Percentiles rank a stretch among this genome's conserved stretches.
These are phyloP conservation scores for Pyrenophora tritici-repentis DNA, from an alignment of 2,329 filamentous ascomycete genomes.

Conservation along the genomic window DNA sequence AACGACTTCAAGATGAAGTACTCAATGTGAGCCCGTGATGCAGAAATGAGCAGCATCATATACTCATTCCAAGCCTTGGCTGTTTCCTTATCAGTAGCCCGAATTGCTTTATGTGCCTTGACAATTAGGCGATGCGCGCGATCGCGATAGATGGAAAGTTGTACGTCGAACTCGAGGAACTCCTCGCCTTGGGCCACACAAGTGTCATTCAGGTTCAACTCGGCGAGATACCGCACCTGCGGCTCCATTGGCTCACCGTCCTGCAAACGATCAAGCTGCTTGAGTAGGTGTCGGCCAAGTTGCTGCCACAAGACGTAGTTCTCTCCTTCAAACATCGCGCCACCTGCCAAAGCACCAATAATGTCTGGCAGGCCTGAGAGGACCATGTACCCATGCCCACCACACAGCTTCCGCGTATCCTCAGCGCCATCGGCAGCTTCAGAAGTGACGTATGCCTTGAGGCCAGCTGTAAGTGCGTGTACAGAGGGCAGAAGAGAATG, in stretches of 20 bases:
- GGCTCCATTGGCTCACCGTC: constrained; percentile 7
- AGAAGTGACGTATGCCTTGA: constrained; percentile 57
- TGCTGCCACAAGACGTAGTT: constrained; percentile 52
- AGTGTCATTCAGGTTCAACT: background rate
- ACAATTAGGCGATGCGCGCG: constrained; percentile 23
- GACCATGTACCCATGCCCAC: constrained; percentile 48
- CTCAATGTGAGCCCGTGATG: constrained; percentile 34
- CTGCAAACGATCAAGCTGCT: constrained; percentile 16
- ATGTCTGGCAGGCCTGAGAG: constrained; percentile 42
- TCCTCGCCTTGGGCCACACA: constrained; percentile 1
- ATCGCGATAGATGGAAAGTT: constrained; percentile 30
- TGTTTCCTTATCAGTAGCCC: constrained; percentile 6
- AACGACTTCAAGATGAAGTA: constrained; percentile 30
- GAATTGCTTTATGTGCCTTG: constrained; percentile 8
- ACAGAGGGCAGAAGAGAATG: constrained; percentile 8
- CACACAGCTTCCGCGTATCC: constrained; percentile 45
- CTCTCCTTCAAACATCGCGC: constrained; percentile 48
- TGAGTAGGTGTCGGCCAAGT: constrained; percentile 41
- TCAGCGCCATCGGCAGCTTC: constrained; percentile 53
- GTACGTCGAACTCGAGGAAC: constrained; percentile 23
- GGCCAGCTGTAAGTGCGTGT: constrained; percentile 40
- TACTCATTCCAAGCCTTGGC: constrained; percentile 34
- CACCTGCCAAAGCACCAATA: constrained; percentile 30
- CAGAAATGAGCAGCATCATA: constrained; percentile 33
- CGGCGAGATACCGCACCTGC: constrained; percentile 4